Evolutionary conservation across 805 yeast genomes (phyloP), one percentile per base, ranked within the genome.

Genomic region (Jamesozyma gamospora): DNA sequence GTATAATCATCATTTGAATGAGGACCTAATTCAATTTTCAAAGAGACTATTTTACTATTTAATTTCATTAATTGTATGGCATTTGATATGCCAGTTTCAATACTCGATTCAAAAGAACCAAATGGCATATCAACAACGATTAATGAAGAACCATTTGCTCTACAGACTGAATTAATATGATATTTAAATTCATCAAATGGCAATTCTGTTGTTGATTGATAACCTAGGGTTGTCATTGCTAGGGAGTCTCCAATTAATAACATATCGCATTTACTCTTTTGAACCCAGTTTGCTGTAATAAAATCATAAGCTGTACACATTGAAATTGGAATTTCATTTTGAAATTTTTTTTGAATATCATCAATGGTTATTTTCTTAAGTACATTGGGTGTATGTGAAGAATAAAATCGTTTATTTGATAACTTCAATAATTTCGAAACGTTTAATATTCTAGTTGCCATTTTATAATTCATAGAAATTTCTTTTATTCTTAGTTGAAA

Each of bases 221-320:
- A 79, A 0, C 98, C 98, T 46, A 85, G 68, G 0, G 94, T 72
- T 1, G 84, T 88, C 96, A 87, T 90, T 0, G 96, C 86, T 19
- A 92, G 63, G 0, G 96, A 88, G 59, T 90, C 98, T 3, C 98
- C 98, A 4, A 90, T 79, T 2, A 90, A 68, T 6, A 79, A 67
- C 42, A 79, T 69, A 50, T 90, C 96, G 2, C 77, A 69, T 1
- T 72, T 70, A 0, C 88, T 74, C 14, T 68, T 58, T 18, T 80
- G 78, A 0, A 87, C 94, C 50, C 82, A 66, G 25, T 67, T 65
- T 1, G 78, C 92, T 0, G 95, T 79, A 14, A 88, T 75, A 52
- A 69, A 81, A 55, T 90, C 97, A 57, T 90, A 86, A 0, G 95
- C 94, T 0, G 98, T 90, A n/a, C 87, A 64, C 44, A 71, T 71